phyloP scores from a whole-genome alignment of 495 filamentous ascomycete species.

The Aspergillus conjunctus region DNA sequence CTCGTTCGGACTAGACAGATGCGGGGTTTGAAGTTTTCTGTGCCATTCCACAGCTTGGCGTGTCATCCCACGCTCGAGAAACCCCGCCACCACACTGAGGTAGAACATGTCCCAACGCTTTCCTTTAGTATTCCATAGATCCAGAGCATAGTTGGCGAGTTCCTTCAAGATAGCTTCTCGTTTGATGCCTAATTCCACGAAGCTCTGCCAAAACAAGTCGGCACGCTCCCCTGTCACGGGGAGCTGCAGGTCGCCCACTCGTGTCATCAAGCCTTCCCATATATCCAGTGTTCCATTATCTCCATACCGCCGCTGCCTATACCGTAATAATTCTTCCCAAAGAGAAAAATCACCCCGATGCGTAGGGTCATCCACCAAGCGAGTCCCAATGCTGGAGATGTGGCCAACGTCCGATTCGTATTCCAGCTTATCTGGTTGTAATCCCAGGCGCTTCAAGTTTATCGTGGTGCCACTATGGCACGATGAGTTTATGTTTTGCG shows the following conservation, averaged over 20 bases:
- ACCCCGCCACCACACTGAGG: slow-evolving; percentile 48
- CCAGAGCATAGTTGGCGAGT: slow-evolving; percentile 57
- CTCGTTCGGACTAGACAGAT: slow-evolving; percentile 34
- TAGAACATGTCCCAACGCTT: slow-evolving; percentile 53
- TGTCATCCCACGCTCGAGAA: slow-evolving; percentile 39
- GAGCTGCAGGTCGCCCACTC: slow-evolving; percentile 43
- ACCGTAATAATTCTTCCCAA: slow-evolving; percentile 67
- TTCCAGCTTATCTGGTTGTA: slow-evolving; percentile 40
- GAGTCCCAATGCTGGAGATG: slow-evolving; percentile 34
- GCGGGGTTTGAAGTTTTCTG: slow-evolving; percentile 37
- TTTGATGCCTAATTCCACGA: slow-evolving; percentile 53
- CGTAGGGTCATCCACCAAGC: slow-evolving; percentile 57
- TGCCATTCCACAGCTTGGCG: slow-evolving; percentile 53
- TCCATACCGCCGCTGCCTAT: slow-evolving; percentile 62
- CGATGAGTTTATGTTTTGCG: not conserved
- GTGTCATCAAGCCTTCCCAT: slow-evolving; percentile 60
- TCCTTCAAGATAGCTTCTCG: slow-evolving; percentile 50
- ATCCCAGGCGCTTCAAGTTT: slow-evolving; percentile 20
- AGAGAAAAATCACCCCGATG: slow-evolving; percentile 56
- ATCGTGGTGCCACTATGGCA: not conserved
- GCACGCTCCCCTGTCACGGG: slow-evolving; percentile 52
- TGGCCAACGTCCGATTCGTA: slow-evolving; percentile 58
- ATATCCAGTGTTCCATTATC: slow-evolving; percentile 59
- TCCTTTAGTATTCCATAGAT: slow-evolving; percentile 48
- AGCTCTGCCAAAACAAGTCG: slow-evolving; percentile 58